phyloP scores from a whole-genome alignment of 2,329 filamentous ascomycete species.

The Byssothecium circinans region DNA sequence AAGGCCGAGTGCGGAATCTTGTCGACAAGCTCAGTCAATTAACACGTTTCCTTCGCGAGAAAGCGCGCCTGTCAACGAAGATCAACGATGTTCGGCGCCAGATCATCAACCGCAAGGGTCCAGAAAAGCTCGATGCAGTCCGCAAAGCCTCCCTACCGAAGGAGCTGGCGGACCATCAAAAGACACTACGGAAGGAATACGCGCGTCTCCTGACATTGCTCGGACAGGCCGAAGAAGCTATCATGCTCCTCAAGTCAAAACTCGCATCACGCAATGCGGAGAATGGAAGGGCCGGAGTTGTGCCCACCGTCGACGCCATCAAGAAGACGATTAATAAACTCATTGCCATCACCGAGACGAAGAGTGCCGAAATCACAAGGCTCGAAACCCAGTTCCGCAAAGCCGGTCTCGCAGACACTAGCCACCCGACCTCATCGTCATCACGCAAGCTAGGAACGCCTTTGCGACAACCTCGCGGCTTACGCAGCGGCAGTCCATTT shows the following conservation, averaged over 20 bases:
- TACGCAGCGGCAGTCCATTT: constrained; percentile 32
- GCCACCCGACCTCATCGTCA: constrained; percentile 28
- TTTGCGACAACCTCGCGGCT: constrained; percentile 18
- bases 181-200: constrained; percentile 76
- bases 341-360: constrained; percentile 88
- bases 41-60: constrained; percentile 68
- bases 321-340: constrained; percentile 90
- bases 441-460: constrained; percentile 21
- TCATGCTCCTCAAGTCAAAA: constrained; percentile 77
- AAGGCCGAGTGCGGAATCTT: constrained; percentile 68
- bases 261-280: constrained; percentile 62
- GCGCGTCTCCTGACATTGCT: constrained; percentile 73
- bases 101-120: constrained; percentile 70
- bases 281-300: constrained; percentile 47
- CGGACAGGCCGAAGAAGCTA: constrained; percentile 75
- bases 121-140: constrained; percentile 65
- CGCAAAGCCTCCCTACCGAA: constrained; percentile 75
- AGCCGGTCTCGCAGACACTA: constrained; percentile 47
- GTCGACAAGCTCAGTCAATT: constrained; percentile 69
- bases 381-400: constrained; percentile 84
- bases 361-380: constrained; percentile 86
- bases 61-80: constrained; percentile 68
- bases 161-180: constrained; percentile 82
- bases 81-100: constrained; percentile 77
- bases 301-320: constrained; percentile 88